Evolutionary conservation across 148 eudicot species (phyloP).

Genomic region (Fagopyrum homotropicum): DNA sequence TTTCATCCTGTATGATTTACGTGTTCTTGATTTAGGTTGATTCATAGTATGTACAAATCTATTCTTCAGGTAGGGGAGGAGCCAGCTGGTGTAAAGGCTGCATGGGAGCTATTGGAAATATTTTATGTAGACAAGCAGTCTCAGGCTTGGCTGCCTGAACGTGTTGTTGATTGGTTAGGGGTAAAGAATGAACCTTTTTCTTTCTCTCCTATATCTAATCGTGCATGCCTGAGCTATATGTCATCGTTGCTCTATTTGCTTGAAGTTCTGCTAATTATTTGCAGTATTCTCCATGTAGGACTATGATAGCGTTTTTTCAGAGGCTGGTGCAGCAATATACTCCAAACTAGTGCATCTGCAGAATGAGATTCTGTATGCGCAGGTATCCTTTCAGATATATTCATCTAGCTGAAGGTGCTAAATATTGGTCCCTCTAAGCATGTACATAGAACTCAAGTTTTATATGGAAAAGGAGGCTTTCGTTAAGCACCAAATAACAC

Average conservation of each 20-base stretch:
- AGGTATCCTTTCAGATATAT: constrained; percentile 37
- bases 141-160: constrained; percentile 87
- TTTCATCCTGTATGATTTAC: background rate
- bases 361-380: constrained; percentile 45
- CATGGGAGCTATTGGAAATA: constrained; percentile 89
- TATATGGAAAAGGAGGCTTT: background rate
- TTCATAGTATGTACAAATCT: background rate
- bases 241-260: background rate
- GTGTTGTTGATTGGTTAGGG: constrained; percentile 90
- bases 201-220: background rate
- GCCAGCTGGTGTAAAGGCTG: constrained; percentile 77
- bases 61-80: constrained; percentile 50
- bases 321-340: constrained; percentile 49
- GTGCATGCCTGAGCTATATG: constrained; percentile 4
- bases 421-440: background rate
- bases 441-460: background rate
- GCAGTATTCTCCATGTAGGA: constrained; percentile 38
- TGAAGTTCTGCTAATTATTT: background rate
- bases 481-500: background rate
- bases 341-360: constrained; percentile 74
- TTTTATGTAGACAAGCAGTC: constrained; percentile 82
- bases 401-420: background rate
- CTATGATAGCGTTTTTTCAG: constrained; percentile 55
- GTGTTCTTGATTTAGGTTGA: background rate
- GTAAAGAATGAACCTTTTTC: constrained; percentile 38